These are phyloP conservation scores for Pichia insulana DNA, from an alignment of 805 yeast genomes.

Conservation along the genomic window DNA sequence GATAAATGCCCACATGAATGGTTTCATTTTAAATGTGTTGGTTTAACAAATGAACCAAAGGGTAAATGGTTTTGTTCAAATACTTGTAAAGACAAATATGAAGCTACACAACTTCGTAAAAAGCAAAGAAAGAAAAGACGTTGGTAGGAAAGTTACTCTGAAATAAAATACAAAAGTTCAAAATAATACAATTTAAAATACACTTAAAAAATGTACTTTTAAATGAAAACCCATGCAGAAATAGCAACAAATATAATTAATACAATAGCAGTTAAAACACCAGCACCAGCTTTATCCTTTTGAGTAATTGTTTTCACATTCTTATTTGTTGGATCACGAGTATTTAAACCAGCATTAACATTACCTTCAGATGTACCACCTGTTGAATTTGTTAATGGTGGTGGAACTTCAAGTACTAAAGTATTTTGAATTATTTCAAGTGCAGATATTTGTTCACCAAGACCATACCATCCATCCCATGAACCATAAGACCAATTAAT, in stretches of 20 bases:
- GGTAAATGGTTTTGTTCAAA: conserved; percentile 84
- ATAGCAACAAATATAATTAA: conserved; percentile 54
- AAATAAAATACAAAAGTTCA: neutral
- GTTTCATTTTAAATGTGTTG: conserved; percentile 96
- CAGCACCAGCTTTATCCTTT: conserved; percentile 84
- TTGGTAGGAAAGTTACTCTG: conserved; percentile 7
- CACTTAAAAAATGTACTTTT: conserved; percentile 1
- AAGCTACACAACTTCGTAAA: neutral
- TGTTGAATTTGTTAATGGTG: conserved; percentile 51
- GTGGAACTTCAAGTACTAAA: conserved; percentile 31
- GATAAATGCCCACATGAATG: conserved; percentile 77
- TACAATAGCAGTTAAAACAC: conserved; percentile 71
- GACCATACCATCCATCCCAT: conserved; percentile 65
- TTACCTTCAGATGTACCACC: conserved; percentile 71
- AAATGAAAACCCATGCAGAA: conserved; percentile 63
- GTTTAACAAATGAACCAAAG: conserved; percentile 76
- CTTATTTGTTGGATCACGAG: conserved; percentile 37
- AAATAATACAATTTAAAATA: neutral
- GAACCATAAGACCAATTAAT: conserved; percentile 51
- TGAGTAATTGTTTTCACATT: conserved; percentile 42
- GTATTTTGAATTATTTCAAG: conserved; percentile 51
- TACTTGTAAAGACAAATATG: conserved; percentile 40
- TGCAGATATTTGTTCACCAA: conserved; percentile 81
- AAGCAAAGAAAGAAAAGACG: conserved; percentile 14
- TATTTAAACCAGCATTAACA: conserved; percentile 42